Conservation (phyloP, 2,329 filamentous ascomycete genomes). For the Fusarium piperis region DNA sequence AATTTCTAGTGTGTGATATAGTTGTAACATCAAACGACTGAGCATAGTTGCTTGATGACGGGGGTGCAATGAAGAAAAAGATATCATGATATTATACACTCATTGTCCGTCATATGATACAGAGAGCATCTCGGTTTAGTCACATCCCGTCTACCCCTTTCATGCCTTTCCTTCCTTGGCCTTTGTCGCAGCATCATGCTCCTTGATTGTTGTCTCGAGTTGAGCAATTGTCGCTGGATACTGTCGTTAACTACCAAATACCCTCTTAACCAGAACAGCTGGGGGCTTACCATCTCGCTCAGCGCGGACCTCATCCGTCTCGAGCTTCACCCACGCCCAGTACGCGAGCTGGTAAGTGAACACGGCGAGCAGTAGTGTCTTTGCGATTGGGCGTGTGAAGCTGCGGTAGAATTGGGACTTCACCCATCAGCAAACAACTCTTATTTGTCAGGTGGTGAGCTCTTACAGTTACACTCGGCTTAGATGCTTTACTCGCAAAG, state of each 20-base stretch:
- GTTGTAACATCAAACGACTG: not conserved
- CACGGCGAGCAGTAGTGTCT: slow-evolving; percentile 78
- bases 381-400: slow-evolving; percentile 77
- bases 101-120: not conserved
- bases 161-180: slow-evolving; percentile 32
- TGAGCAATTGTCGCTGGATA: slow-evolving; percentile 46
- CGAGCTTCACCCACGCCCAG: slow-evolving; percentile 78
- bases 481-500: slow-evolving; percentile 43
- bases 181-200: slow-evolving; percentile 44
- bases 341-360: slow-evolving; percentile 83
- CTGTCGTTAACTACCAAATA: slow-evolving; percentile 2
- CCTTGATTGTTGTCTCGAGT: slow-evolving; percentile 52
- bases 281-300: slow-evolving; percentile 64
- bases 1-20: not conserved
- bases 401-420: slow-evolving; percentile 77
- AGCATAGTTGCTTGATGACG: not conserved
- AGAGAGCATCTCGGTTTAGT: not conserved
- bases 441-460: not conserved
- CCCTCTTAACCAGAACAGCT: not conserved
- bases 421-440: not conserved
- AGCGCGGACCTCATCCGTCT: slow-evolving; percentile 73
- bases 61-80: not conserved
- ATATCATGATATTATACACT: not conserved
- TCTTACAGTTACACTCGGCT: slow-evolving; percentile 41
- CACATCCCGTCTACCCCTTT: not conserved